Base-by-base conservation (phyloP, 768 basidiomycete genomes). In the Tephrocybe sp. region DNA sequence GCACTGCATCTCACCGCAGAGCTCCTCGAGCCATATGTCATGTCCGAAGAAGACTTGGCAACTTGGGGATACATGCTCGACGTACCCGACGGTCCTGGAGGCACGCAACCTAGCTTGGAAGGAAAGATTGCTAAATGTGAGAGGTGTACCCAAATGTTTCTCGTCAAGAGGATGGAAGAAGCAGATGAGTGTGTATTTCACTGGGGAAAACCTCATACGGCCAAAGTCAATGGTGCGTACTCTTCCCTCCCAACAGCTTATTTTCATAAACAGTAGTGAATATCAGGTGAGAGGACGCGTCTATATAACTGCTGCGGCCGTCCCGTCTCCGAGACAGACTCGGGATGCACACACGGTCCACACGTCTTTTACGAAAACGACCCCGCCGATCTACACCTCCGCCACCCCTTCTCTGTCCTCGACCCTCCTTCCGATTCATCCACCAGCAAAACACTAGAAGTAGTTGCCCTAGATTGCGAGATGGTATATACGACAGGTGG, bases 401-500 rank as follows among this genome's bases (percentile, higher is more conserved):
- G 92, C 15, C 82, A 91, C 48, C 66, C 86, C 0, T 97, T 94
- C 67, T 81, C 91, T 38, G 66, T 59, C 45, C 62, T 72, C 42
- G 61, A 61, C 10, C 50, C 67, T 4, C 51, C 68, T 7, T 54
- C 65, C 36, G 25, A 59, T 10, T 38, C 55, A 13, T 60, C 54
- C 16, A 57, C 9, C 4, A 10, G 33, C 33, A 34, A 59, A 1
- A 71, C 78, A 1, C 69, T 91, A 38, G 89, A 94, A 49, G 79
- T 97, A 3, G 89, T 85, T 4, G 91, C 91, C 0, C 72, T 98
- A 42, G 97, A 99, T 64, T 98, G 97, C 62, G 97, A 99, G 68
- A 93, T 98, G 90, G 76, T 97, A 8, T 93, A 94, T 69, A 89
- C 92, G 0, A 97, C 94, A 0, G 90, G 88, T 4, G 97, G 97